Conservation (phyloP, 495 filamentous ascomycete genomes). For the Parathielavia appendiculata region DNA sequence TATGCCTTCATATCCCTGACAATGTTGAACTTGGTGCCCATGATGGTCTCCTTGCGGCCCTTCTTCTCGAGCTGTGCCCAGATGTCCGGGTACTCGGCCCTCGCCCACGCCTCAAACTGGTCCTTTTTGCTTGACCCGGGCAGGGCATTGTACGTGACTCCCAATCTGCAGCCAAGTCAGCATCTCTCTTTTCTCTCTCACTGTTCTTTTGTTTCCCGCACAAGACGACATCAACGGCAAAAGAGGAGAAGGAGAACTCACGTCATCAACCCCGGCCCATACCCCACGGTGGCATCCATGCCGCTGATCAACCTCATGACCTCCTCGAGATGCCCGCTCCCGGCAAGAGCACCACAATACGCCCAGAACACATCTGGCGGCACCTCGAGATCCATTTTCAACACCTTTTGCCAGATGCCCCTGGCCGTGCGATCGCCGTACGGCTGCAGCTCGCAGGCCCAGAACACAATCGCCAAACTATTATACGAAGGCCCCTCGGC, state of each 20-base stretch:
- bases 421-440: slow-evolving; percentile 63
- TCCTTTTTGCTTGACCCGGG: slow-evolving; percentile 54
- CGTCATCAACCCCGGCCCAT: slow-evolving; percentile 60
- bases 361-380: slow-evolving; percentile 63
- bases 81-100: slow-evolving; percentile 55
- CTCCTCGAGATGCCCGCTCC: slow-evolving; percentile 60
- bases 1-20: slow-evolving; percentile 41
- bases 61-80: slow-evolving; percentile 60
- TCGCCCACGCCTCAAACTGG: slow-evolving; percentile 68
- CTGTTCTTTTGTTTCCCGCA: no score
- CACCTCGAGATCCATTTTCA: slow-evolving; percentile 68
- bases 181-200: neutral
- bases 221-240: neutral
- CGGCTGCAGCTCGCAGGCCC: slow-evolving; percentile 60
- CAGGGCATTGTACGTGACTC: slow-evolving; percentile 66
- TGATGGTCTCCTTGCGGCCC: slow-evolving; percentile 35
- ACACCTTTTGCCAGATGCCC: slow-evolving; percentile 69
- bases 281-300: slow-evolving; percentile 59
- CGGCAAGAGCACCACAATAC: slow-evolving; percentile 70
- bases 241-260: slow-evolving; percentile 46
- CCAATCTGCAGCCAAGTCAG: slow-evolving; percentile 47
- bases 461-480: slow-evolving; percentile 72
- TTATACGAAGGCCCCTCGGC: slow-evolving; percentile 76
- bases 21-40: slow-evolving; percentile 41
- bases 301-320: slow-evolving; percentile 57